Evolutionary conservation across 768 basidiomycete genomes (phyloP).

Genomic region (Lactarius evosmus): DNA sequence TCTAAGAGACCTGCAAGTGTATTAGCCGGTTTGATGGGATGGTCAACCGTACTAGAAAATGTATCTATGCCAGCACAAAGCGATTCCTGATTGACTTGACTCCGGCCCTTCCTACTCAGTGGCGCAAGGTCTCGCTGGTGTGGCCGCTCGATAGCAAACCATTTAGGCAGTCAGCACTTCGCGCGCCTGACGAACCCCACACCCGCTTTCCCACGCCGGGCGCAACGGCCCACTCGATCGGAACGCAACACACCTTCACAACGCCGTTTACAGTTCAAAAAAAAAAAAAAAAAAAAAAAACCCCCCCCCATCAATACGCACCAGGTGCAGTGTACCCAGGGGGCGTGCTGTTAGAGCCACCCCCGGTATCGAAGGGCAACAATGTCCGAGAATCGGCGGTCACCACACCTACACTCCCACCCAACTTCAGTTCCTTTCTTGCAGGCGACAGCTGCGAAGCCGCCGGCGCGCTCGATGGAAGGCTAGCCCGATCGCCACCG

Average conservation of each 20-base stretch:
- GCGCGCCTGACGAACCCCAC: constrained; percentile 3
- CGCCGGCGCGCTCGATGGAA: constrained; percentile 3
- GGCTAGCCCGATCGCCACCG: background rate
- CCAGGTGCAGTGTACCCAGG: constrained; percentile 32
- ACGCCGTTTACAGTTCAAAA: no score
- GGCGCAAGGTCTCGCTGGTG: no score
- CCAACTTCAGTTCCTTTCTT: constrained; percentile 62
- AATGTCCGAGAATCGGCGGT: background rate
- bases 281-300: no score
- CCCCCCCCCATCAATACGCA: constrained; percentile 43
- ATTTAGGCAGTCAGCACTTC: constrained; percentile 32
- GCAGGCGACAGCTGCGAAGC: constrained; percentile 35
- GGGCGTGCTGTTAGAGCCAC: constrained; percentile 29
- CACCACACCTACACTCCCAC: background rate
- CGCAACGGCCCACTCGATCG: constrained; percentile 33
- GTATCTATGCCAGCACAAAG: no score
- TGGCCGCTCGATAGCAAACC: constrained; percentile 59
- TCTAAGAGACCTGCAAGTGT: no score
- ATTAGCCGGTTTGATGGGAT: no score
- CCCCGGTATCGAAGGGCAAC: constrained; percentile 14
- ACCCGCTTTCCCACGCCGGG: constrained; percentile 16
- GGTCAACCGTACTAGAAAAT: no score
- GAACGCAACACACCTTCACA: constrained; percentile 35
- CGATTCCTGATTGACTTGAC: no score
- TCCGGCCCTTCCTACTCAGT: no score